These are phyloP conservation scores for Sporothrix inflata DNA, from an alignment of 2,329 filamentous ascomycete species.

Conservation along the genomic window DNA sequence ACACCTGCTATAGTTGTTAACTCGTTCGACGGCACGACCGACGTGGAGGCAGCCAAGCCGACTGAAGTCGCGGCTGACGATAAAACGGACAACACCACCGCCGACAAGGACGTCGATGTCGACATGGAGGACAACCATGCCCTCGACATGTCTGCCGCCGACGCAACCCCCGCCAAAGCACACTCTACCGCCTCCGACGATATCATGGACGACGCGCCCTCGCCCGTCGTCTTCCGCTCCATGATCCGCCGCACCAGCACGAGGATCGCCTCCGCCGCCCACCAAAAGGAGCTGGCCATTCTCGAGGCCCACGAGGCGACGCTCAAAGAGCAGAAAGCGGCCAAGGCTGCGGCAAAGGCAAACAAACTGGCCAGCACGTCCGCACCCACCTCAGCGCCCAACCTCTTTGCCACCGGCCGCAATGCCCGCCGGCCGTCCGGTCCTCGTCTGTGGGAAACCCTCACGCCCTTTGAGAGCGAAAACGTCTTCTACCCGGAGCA, in stretches of 20 bases:
- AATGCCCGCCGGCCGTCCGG: not conserved
- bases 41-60: not conserved
- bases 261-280: constrained; percentile 30
- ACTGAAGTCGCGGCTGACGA: not conserved
- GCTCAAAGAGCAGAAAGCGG: constrained; percentile 3
- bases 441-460: constrained; percentile 31
- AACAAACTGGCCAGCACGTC: not conserved
- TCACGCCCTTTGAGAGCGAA: constrained; percentile 33
- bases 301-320: constrained; percentile 24
- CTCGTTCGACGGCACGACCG: not conserved
- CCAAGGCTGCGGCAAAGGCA: not conserved
- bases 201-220: constrained; percentile 6
- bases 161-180: not conserved
- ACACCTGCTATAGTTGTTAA: not conserved
- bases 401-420: not conserved
- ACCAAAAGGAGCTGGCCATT: constrained; percentile 28
- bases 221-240: constrained; percentile 19
- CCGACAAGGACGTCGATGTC: not conserved
- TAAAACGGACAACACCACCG: not conserved
- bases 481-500: constrained; percentile 33
- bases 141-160: constrained; percentile 20
- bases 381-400: not conserved
- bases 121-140: not conserved
- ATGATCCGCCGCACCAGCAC: constrained; percentile 33
- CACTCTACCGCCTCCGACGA: constrained; percentile 2